Evolutionary conservation across 1,284 basidiomycete species (phyloP).

Genomic region (Cutaneotrichosporon daszewskae): DNA sequence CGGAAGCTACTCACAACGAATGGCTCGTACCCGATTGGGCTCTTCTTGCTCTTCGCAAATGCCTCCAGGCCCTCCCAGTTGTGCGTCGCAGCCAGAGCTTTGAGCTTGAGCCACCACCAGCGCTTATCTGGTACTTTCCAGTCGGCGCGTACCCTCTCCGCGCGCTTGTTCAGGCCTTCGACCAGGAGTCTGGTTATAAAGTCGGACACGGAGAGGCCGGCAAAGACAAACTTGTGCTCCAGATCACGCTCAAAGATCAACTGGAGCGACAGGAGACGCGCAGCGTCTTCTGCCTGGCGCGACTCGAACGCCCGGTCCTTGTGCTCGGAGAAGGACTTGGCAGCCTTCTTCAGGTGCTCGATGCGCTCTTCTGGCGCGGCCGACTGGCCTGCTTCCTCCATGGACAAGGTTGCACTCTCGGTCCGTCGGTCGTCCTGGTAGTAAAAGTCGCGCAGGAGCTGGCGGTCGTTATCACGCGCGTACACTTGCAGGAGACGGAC

Average conservation of each 20-base stretch:
- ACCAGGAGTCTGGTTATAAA: conserved; percentile 70
- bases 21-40: conserved; percentile 91
- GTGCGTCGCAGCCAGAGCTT: conserved; percentile 65
- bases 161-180: conserved; percentile 73
- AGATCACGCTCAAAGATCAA: conserved; percentile 81
- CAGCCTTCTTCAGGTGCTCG: conserved; percentile 68
- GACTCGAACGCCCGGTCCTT: conserved; percentile 85
- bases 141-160: conserved; percentile 76
- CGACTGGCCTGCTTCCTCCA: conserved; percentile 71
- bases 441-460: conserved; percentile 92
- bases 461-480: conserved; percentile 79
- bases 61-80: conserved; percentile 79
- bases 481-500: conserved; percentile 77
- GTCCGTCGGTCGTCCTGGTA: conserved; percentile 94
- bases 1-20: conserved; percentile 65
- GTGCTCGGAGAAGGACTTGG: conserved; percentile 90
- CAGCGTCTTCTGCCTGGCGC: conserved; percentile 88
- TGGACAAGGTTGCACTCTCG: conserved; percentile 77
- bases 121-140: conserved; percentile 89
- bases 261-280: conserved; percentile 69
- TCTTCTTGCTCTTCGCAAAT: conserved; percentile 77
- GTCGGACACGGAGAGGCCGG: conserved; percentile 74
- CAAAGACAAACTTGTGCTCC: conserved; percentile 67
- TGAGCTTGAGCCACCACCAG: conserved; percentile 90
- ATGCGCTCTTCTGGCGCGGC: conserved; percentile 63